Percentiles rank a stretch among this genome's conserved stretches.
Evolutionary conservation across 352 stramenopile species (phyloP).

Genomic region (Phytopythium boreale): DNA sequence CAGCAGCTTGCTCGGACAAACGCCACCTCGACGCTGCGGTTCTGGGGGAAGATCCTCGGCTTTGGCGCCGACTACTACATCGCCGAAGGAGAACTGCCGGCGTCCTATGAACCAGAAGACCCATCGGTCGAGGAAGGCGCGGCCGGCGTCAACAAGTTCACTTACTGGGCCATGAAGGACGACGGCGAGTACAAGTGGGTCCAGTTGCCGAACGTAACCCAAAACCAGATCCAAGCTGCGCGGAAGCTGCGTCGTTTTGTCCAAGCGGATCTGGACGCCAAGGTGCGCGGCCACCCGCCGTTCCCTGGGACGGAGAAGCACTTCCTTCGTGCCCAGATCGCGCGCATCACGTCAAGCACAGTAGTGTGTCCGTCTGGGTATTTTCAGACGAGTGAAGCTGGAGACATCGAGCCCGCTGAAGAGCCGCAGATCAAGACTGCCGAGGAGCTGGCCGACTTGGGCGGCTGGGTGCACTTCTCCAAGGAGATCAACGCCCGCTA

Average conservation of each 20-base stretch:
- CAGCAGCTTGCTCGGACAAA: constrained; percentile 56
- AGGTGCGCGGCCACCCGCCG: constrained; percentile 77
- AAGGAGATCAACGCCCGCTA: constrained; percentile 85
- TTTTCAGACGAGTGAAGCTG: constrained; percentile 72
- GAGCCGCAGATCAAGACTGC: constrained; percentile 74
- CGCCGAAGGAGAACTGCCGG: constrained; percentile 66
- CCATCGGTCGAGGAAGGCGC: constrained; percentile 60
- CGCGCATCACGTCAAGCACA: constrained; percentile 79
- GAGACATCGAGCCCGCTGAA: constrained; percentile 65
- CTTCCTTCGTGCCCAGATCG: constrained; percentile 88
- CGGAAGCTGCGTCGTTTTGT: constrained; percentile 81
- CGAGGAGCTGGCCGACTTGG: constrained; percentile 61
- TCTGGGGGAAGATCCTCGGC: constrained; percentile 88
- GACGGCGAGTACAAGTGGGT: constrained; percentile 79
- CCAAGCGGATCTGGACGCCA: constrained; percentile 76
- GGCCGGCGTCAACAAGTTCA: constrained; percentile 83
- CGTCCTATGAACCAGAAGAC: constrained; percentile 57
- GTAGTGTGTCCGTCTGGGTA: constrained; percentile 84
- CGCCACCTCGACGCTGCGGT: constrained; percentile 66
- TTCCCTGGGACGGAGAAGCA: constrained; percentile 88
- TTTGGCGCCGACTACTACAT: constrained; percentile 79
- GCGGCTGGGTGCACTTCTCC: constrained; percentile 87
- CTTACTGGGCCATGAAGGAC: constrained; percentile 89
- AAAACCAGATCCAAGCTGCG: constrained; percentile 75
- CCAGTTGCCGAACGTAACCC: constrained; percentile 70